phyloP scores from a whole-genome alignment of 2,329 filamentous ascomycete species.

The Diplodia scrobiculata region DNA sequence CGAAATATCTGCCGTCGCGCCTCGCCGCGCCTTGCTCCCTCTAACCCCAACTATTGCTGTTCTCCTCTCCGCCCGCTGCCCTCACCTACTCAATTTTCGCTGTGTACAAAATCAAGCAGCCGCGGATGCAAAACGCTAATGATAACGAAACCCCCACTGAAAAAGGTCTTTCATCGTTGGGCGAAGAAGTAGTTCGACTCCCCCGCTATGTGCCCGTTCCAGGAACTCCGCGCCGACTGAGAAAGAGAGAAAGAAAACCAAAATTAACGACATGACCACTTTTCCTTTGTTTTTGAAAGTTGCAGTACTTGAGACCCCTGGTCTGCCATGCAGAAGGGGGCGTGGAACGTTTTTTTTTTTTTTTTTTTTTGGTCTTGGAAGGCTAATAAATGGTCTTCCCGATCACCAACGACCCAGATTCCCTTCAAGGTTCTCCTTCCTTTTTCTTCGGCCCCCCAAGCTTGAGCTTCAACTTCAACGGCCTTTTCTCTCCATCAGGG shows the following conservation, averaged over 20 bases:
- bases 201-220: constrained; percentile 26
- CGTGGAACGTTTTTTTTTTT: background rate
- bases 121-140: background rate
- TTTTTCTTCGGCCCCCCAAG: constrained; percentile 21
- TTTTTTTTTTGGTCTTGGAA: background rate
- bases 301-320: background rate
- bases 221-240: constrained; percentile 18
- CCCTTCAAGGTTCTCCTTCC: constrained; percentile 4
- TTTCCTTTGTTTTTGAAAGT: constrained; percentile 8
- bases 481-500: constrained; percentile 14
- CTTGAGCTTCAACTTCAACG: constrained; percentile 27
- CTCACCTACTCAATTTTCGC: background rate
- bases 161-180: background rate
- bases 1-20: background rate
- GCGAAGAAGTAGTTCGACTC: constrained; percentile 6
- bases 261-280: background rate
- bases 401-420: background rate
- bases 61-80: background rate
- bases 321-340: background rate
- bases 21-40: background rate
- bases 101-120: background rate
- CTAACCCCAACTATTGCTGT: background rate
- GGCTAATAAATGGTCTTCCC: background rate
- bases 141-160: background rate
- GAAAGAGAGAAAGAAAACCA: background rate